These are phyloP conservation scores for Petrea volubilis DNA, from an alignment of 257 asterid species.

Conservation along the genomic window DNA sequence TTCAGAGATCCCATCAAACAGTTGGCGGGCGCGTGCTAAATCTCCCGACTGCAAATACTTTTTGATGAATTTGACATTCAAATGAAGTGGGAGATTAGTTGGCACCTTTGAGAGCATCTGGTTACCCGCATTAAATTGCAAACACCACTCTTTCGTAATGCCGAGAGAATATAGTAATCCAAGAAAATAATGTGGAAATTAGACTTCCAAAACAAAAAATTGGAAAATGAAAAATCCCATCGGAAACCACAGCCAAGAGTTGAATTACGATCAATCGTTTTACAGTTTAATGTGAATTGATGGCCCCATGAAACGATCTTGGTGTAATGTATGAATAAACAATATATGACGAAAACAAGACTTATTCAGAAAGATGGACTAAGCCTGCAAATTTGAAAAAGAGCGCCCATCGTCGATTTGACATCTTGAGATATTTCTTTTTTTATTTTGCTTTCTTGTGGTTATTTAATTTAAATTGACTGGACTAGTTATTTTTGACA, in stretches of 20 bases:
- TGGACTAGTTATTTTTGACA: neutral
- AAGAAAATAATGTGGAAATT: neutral
- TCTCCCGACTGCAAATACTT: slow-evolving; percentile 37
- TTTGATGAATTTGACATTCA: slow-evolving; percentile 32
- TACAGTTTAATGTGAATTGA: neutral
- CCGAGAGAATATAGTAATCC: neutral
- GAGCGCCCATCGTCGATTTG: neutral
- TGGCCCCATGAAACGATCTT: neutral
- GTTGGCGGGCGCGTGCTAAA: slow-evolving; percentile 42
- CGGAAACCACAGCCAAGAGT: neutral
- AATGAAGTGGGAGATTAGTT: slow-evolving; percentile 35
- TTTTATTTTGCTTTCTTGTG: neutral
- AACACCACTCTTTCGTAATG: neutral
- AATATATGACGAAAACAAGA: neutral
- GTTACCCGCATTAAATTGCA: neutral
- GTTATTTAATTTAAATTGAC: neutral
- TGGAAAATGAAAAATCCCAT: neutral
- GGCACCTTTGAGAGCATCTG: slow-evolving; percentile 42
- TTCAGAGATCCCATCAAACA: slow-evolving; percentile 45
- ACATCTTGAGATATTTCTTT: neutral
- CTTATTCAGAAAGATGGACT: neutral
- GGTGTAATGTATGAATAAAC: neutral
- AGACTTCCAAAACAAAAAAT: neutral
- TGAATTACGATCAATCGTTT: neutral
- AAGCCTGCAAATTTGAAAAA: neutral